These are phyloP conservation scores for Alternaria solani DNA, from an alignment of 2,329 filamentous ascomycete genomes.

Conservation along the genomic window DNA sequence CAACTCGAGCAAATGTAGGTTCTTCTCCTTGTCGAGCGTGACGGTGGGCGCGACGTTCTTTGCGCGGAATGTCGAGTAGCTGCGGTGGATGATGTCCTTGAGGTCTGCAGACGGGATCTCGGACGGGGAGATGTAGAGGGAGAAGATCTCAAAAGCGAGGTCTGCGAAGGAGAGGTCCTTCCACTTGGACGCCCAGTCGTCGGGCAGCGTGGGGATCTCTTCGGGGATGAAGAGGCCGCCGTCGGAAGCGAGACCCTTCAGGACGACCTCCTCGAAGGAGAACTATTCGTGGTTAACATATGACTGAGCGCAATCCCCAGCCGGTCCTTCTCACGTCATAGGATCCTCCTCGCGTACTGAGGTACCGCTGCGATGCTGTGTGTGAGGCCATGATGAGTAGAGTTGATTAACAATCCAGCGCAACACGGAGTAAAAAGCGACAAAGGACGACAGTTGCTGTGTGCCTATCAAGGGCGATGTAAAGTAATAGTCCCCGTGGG, in stretches of 20 bases:
- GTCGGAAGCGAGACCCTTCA: constrained; percentile 87
- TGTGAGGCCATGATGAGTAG: constrained; percentile 52
- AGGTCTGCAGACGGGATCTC: constrained; percentile 86
- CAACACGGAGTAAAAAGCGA: constrained; percentile 10
- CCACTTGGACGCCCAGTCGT: constrained; percentile 75
- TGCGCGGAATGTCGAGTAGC: constrained; percentile 88
- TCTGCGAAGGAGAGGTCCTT: constrained; percentile 80
- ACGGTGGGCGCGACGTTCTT: constrained; percentile 80
- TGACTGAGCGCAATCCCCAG: constrained; percentile 7
- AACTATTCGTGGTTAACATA: constrained; percentile 62
- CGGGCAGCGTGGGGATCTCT: constrained; percentile 72
- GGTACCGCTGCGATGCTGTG: constrained; percentile 66
- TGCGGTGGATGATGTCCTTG: constrained; percentile 80
- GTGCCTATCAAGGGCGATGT: constrained; percentile 6
- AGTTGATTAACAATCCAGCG: constrained; percentile 11
- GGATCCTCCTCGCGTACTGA: constrained; percentile 69
- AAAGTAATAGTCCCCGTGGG: constrained; percentile 30
- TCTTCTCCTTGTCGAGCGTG: constrained; percentile 73
- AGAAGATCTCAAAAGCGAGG: constrained; percentile 84
- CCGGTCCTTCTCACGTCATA: constrained; percentile 61
- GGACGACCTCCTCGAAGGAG: constrained; percentile 88
- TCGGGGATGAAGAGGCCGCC: constrained; percentile 91
- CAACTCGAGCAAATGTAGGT: constrained; percentile 87
- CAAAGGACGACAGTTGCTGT: constrained; percentile 12
- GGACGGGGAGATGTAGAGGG: constrained; percentile 81